phyloP scores from a whole-genome alignment of 1,284 basidiomycete species.

The Ustilago sp. region DNA sequence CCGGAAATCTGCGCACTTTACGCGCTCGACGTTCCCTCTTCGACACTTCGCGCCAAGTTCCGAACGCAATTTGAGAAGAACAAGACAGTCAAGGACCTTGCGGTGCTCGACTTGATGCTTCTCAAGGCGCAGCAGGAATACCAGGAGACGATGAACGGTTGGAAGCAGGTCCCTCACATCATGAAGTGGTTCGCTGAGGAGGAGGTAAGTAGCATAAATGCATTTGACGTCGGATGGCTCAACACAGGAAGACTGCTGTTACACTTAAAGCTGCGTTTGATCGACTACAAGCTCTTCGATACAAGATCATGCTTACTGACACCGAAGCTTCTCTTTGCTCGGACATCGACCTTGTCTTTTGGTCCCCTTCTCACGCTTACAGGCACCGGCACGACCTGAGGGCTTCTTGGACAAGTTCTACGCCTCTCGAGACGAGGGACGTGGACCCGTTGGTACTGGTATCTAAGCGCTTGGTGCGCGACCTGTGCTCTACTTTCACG shows the following conservation, averaged over 20 bases:
- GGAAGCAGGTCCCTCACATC: conserved; percentile 79
- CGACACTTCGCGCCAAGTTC: conserved; percentile 84
- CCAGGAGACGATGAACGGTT: conserved; percentile 91
- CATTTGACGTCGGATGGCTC: not conserved
- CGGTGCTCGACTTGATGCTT: conserved; percentile 87
- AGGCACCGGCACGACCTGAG: conserved; percentile 70
- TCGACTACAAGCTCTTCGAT: not conserved
- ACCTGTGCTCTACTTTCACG: conserved; percentile 1
- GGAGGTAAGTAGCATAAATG: conserved; percentile 66
- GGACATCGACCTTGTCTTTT: not conserved
- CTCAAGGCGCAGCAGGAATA: conserved; percentile 88
- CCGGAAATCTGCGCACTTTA: conserved; percentile 89
- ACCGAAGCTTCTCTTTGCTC: conserved; percentile 4
- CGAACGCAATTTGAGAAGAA: conserved; percentile 89
- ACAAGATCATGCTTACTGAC: conserved; percentile 14
- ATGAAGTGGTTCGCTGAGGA: conserved; percentile 71
- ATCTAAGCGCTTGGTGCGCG: conserved; percentile 23
- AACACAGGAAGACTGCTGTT: not conserved
- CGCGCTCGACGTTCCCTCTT: conserved; percentile 83
- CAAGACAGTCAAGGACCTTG: conserved; percentile 83
- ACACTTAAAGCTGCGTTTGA: not conserved
- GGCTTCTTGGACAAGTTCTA: conserved; percentile 87
- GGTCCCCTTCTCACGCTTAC: not conserved
- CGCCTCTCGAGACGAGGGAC: conserved; percentile 71
- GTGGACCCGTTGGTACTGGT: conserved; percentile 54